Evolutionary conservation across 352 stramenopile genomes (phyloP).

Genomic region (Phytophthora pseudosyringae): DNA sequence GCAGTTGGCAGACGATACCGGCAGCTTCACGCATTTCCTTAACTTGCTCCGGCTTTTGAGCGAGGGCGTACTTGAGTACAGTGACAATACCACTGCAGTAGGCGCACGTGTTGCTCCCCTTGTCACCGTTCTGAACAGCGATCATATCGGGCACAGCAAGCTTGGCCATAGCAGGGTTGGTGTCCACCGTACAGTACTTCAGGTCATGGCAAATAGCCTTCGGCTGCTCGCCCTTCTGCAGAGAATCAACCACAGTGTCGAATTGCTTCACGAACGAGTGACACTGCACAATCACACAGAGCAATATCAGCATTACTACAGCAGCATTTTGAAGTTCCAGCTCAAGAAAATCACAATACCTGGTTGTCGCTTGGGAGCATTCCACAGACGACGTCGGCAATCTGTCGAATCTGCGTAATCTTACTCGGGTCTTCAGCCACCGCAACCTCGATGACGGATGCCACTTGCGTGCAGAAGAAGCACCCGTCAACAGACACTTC

Average conservation of each 20-base stretch:
- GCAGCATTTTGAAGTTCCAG: neutral
- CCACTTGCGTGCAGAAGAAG: conserved; percentile 79
- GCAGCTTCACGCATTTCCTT: conserved; percentile 66
- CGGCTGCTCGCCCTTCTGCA: conserved; percentile 68
- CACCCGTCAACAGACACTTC: conserved; percentile 48
- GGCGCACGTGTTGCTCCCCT: conserved; percentile 51
- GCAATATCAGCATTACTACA: conserved; percentile 4
- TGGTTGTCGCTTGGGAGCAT: conserved; percentile 64
- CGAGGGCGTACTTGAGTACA: conserved; percentile 63
- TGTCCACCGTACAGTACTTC: conserved; percentile 53
- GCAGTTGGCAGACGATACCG: conserved; percentile 69
- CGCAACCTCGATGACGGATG: conserved; percentile 56
- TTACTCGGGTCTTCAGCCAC: conserved; percentile 60
- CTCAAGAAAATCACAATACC: conserved; percentile 34
- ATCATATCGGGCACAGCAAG: conserved; percentile 23
- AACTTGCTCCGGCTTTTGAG: conserved; percentile 64
- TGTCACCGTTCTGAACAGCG: conserved; percentile 5
- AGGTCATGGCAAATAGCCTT: conserved; percentile 72
- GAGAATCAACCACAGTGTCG: conserved; percentile 63
- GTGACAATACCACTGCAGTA: conserved; percentile 75
- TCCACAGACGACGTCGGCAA: conserved; percentile 67
- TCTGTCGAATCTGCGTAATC: conserved; percentile 65
- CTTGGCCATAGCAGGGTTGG: conserved; percentile 26
- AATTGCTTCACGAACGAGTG: conserved; percentile 66
- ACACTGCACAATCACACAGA: conserved; percentile 48